Percentiles rank a stretch among this genome's conserved stretches.
These are phyloP conservation scores for Hypoxylon sp. DNA, from an alignment of 2,329 filamentous ascomycete species.

Conservation along the genomic window DNA sequence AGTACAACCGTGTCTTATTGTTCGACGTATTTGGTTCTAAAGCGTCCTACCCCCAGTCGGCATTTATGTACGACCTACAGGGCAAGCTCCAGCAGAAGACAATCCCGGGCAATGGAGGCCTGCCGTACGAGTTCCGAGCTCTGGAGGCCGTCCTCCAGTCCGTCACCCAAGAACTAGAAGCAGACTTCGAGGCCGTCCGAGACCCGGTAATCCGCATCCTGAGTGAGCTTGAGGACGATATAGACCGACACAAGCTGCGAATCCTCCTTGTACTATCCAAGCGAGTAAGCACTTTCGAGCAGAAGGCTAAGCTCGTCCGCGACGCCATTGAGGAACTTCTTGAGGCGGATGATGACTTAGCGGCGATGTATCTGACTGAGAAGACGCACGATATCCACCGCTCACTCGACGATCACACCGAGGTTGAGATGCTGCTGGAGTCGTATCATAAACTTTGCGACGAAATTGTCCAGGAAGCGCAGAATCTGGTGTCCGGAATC, in stretches of 20 bases:
- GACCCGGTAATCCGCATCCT: conserved; percentile 92
- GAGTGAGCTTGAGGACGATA: conserved; percentile 93
- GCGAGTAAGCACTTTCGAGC: conserved; percentile 95
- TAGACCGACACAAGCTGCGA: conserved; percentile 92
- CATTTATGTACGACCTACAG: conserved; percentile 98
- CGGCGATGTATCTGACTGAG: conserved; percentile 95
- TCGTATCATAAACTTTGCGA: conserved; percentile 98
- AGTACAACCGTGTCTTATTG: conserved; percentile 91
- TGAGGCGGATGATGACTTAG: conserved; percentile 94
- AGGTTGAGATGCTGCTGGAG: conserved; percentile 96
- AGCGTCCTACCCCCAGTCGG: conserved; percentile 92
- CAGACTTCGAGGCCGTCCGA: conserved; percentile 92
- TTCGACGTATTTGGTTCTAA: conserved; percentile 97
- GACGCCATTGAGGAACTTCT: conserved; percentile 95
- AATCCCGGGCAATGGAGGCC: conserved; percentile 67
- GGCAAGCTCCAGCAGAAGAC: conserved; percentile 89
- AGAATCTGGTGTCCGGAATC: conserved; percentile 93
- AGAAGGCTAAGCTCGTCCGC: conserved; percentile 92
- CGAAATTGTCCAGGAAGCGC: conserved; percentile 95
- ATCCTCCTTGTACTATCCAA: conserved; percentile 94
- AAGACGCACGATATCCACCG: conserved; percentile 80
- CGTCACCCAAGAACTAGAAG: conserved; percentile 90
- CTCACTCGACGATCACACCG: conserved; percentile 88
- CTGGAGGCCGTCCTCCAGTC: conserved; percentile 95
- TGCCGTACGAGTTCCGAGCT: conserved; percentile 96